Evolutionary conservation across 345 rosid genomes (phyloP), one percentile per base, ranked within the genome.

Genomic region (Cardiospermum halicacabum): DNA sequence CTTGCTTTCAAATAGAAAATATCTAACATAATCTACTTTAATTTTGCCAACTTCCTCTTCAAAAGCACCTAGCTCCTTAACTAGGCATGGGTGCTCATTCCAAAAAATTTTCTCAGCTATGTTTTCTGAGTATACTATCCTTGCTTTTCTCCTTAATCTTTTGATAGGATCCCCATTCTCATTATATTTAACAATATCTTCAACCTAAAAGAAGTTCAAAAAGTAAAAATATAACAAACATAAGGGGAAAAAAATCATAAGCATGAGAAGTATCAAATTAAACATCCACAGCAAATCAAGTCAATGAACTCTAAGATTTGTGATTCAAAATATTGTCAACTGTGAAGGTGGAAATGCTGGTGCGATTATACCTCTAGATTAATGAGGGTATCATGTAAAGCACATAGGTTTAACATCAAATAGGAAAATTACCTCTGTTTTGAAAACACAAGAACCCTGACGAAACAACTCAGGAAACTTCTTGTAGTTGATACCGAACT

Each of bases 401-500:
- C 15, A 36, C 6, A 30, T 1, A 56, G 37, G 31, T 28, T 22
- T 21, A 54, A 40, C 21, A 53, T 53, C 10, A 65, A 16, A 40
- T 11, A 27, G 31, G 49, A 40, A 50, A 64, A 21, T 65, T 48
- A 93, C 98, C 98, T 93, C 72, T 7, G 58, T 80, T 85, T 72
- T 88, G 75, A 83, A 75, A 66, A 82, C 62, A 71, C 94, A 85
- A 18, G 97, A 86, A 63, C 98, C 98, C 74, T 85, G 96, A 65
- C 97, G 97, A 72, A 86, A 86, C 74, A 90, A 72, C 58, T 73
- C 80, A 71, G 82, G 89, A 64, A 80, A 75, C 15, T 72, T 77
- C 60, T 84, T 90, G 75, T 90, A 93, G 67, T 88, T 93, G 72
- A 93, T 77, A 53, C 85, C 86, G 73, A 92, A 92, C 34, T 75